These are phyloP conservation scores for Kurtzmaniella quercitrusa DNA, from an alignment of 1,139 yeast species.

Conservation along the genomic window DNA sequence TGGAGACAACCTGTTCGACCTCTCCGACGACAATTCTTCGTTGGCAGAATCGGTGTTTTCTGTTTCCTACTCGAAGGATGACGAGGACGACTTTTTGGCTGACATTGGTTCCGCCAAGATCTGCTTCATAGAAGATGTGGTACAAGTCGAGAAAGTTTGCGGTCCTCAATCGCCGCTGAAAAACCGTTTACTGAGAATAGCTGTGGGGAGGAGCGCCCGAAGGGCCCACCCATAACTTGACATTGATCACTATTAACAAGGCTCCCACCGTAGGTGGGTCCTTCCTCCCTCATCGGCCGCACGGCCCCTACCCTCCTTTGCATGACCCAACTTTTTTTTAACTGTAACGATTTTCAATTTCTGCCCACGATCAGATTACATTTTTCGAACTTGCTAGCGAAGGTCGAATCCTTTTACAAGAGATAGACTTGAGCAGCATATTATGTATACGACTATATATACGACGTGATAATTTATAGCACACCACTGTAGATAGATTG, in stretches of 20 bases:
- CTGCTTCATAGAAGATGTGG: slow-evolving; percentile 6
- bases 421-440: no score
- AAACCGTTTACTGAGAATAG: slow-evolving; percentile 1
- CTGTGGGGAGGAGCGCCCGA: neutral
- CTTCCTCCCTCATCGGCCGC: neutral
- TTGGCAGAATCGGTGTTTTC: slow-evolving; percentile 5
- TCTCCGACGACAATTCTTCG: slow-evolving; percentile 5
- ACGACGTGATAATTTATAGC: no score
- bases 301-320: neutral
- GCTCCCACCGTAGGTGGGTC: neutral
- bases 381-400: neutral
- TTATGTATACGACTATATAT: no score
- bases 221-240: neutral
- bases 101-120: slow-evolving; percentile 6
- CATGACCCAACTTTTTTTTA: neutral
- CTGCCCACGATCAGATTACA: neutral
- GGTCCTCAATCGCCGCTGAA: neutral
- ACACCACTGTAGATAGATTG: no score
- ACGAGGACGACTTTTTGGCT: slow-evolving; percentile 4
- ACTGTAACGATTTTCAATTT: neutral
- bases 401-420: no score
- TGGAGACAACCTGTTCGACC: slow-evolving; percentile 5
- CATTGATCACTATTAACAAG: neutral
- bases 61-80: neutral
- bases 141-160: slow-evolving; percentile 4